A percentile compares a stretch with the other conserved stretches of the same genome.
These are phyloP conservation scores for Nicotiana obtusifolia DNA, from an alignment of 257 asterid species.

Conservation along the genomic window DNA sequence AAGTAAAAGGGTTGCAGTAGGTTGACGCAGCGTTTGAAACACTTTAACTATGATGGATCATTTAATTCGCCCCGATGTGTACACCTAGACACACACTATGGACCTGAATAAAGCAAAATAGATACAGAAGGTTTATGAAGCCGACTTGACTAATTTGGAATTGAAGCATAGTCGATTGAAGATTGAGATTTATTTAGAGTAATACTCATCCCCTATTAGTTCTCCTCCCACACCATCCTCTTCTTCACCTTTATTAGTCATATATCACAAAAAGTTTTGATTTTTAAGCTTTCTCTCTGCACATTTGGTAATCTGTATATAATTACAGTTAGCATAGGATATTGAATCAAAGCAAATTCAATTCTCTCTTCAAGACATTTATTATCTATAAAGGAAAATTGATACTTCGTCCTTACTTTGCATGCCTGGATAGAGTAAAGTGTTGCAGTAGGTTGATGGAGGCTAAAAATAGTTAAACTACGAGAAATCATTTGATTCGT, in stretches of 20 bases:
- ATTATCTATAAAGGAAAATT: neutral
- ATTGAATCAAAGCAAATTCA: neutral
- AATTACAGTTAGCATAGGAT: slow-evolving; percentile 17
- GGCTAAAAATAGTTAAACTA: neutral
- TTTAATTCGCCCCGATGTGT: neutral
- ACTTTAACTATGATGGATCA: neutral
- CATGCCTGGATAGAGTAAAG: neutral
- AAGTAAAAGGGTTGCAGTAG: neutral
- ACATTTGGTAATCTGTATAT: slow-evolving; percentile 21
- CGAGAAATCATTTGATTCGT: neutral
- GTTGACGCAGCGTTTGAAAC: neutral
- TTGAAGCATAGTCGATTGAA: neutral
- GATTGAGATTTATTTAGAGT: neutral
- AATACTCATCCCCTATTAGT: slow-evolving; percentile 20
- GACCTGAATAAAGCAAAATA: neutral
- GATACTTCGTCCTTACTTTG: neutral
- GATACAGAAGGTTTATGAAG: neutral
- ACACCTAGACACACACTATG: neutral
- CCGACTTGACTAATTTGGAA: neutral
- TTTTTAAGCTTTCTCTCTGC: slow-evolving; percentile 18
- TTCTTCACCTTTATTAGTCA: slow-evolving; percentile 38
- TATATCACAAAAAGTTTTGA: slow-evolving; percentile 14
- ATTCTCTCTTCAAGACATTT: neutral
- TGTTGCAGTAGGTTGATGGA: neutral
- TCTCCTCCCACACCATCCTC: slow-evolving; percentile 40